phyloP scores from a whole-genome alignment of 768 basidiomycete species.

The Podaxis sp. region DNA sequence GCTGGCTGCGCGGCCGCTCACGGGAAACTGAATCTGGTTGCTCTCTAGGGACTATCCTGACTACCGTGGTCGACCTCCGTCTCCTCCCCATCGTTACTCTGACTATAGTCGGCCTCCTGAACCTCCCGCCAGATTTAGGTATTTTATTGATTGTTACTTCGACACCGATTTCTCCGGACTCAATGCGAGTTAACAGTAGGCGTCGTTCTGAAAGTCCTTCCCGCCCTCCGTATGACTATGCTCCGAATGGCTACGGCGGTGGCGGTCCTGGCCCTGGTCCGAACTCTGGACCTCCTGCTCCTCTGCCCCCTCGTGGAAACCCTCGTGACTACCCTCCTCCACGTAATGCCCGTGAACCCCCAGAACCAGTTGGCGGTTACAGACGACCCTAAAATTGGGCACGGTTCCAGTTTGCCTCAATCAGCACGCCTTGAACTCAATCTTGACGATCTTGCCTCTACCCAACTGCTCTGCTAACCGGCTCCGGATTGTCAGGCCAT shows the following conservation, averaged over 20 bases:
- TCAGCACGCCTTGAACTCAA: constrained; percentile 1
- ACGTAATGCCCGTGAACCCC: constrained; percentile 46
- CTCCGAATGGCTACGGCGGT: constrained; percentile 49
- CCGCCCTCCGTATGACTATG: constrained; percentile 53
- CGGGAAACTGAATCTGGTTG: constrained; percentile 12
- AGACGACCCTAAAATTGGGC: constrained; percentile 34
- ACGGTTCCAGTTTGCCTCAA: neutral
- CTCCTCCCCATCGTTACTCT: constrained; percentile 45
- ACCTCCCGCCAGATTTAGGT: constrained; percentile 49
- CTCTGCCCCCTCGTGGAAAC: constrained; percentile 15
- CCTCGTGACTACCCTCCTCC: constrained; percentile 49
- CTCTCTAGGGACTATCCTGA: constrained; percentile 56
- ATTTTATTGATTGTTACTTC: constrained; percentile 10
- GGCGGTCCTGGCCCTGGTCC: constrained; percentile 11
- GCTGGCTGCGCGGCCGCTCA: constrained; percentile 4
- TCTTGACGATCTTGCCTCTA: constrained; percentile 7
- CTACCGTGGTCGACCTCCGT: constrained; percentile 54
- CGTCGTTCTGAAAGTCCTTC: constrained; percentile 76
- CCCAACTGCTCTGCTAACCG: constrained; percentile 8
- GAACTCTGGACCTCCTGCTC: constrained; percentile 12
- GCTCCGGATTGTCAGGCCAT: neutral
- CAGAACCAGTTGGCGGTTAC: constrained; percentile 40
- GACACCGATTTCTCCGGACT: neutral
- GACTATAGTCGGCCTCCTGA: constrained; percentile 54
- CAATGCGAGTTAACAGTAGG: constrained; percentile 50